Base-by-base conservation (phyloP, 805 yeast genomes). In the Wickerhamiella alocasiicola region DNA sequence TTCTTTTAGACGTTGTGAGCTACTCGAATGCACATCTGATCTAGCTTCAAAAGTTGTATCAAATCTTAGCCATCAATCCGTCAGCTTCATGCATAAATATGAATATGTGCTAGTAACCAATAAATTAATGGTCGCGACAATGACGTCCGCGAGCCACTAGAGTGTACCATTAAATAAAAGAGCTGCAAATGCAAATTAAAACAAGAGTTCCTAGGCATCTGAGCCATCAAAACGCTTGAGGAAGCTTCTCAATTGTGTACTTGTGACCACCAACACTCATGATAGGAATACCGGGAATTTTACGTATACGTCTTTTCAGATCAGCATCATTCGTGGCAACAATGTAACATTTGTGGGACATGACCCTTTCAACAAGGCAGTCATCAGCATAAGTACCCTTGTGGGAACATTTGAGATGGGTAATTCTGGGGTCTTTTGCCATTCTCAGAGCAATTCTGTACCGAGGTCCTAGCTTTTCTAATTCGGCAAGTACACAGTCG, bases 351-450 rank as follows among this genome's bases (percentile, higher is more conserved):
- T 91, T 91, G 64, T 91, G 97, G 55, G 88, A 96, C 59, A 88
- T 71, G 5, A 91, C 94, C 52, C 98, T 70, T 57, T 81, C 77
- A 13, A 91, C 97, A 6, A 91, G 59, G 61, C 98, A 91, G 62
- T 91, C 98, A 74, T 91, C 98, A 21, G 98, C 98, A 66, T 91
- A 91, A 0, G 95, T 88, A 23, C 98, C 98, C 52, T 80, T 81
- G 56, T 91, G 98, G 9, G 88, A 68, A 55, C 98, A 91, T 31
- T 77, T 82, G 36, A 91, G 67, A 46, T 96, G 70, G 51, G 82
- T 72, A 27, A 91, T 79, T 53, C 97, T 69, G 31, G 96, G 95
- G 57, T 91, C 98, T 50, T 82, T 80, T 17, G 98, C 98, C 55
- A 91, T 65, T 44, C 80, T 76, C 49, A 91, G 68, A 0, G 98